Conservation (phyloP, 2,329 filamentous ascomycete genomes). For the Colletotrichum aenigma region DNA sequence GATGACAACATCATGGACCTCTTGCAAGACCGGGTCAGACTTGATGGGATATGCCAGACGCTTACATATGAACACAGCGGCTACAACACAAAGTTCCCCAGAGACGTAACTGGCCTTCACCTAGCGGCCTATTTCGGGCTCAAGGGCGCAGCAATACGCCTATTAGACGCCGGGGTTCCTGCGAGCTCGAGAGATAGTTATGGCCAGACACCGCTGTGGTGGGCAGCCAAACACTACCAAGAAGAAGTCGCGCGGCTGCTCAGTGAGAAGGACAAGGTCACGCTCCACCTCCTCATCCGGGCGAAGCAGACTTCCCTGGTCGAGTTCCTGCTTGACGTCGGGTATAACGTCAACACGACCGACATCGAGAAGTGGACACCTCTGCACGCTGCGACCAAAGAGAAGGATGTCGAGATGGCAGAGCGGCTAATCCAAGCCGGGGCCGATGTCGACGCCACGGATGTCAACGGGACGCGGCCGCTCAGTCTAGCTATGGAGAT, state of each 20-base stretch:
- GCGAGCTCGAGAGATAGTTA: background rate
- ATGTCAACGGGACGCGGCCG: background rate
- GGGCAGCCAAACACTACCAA: background rate
- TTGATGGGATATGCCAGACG: background rate
- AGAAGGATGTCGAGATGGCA: background rate
- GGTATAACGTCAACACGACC: background rate
- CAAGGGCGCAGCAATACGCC: background rate
- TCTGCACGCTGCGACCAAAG: background rate
- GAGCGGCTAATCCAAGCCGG: background rate
- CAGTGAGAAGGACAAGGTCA: background rate
- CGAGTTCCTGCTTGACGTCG: background rate
- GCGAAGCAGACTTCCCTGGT: background rate
- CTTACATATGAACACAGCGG: background rate
- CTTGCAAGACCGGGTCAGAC: background rate
- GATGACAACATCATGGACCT: background rate
- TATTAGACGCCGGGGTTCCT: rapidly evolving
- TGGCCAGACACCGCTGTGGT: background rate
- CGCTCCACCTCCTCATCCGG: background rate
- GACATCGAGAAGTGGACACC: background rate
- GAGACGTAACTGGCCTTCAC: background rate
- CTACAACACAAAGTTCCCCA: background rate
- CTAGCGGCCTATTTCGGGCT: background rate
- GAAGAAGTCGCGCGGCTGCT: background rate
- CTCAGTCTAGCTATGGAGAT: background rate
- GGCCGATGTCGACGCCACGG: background rate